phyloP scores from a whole-genome alignment of 2,329 filamentous ascomycete genomes.

The Curvularia spicifera region DNA sequence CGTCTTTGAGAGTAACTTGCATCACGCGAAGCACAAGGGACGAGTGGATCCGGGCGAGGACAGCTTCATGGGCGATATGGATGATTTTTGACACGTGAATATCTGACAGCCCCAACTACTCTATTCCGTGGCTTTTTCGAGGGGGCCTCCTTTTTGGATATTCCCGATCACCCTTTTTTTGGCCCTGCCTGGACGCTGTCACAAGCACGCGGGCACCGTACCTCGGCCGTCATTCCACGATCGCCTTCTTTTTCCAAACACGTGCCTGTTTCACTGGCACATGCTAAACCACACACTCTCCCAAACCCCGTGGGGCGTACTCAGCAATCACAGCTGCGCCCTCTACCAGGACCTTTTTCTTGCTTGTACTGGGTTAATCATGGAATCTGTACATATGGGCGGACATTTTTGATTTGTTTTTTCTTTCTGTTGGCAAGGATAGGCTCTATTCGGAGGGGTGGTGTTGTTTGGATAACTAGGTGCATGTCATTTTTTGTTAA shows the following conservation, averaged over 20 bases:
- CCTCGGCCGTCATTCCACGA: background rate
- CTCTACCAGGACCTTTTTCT: too few relatives aligned
- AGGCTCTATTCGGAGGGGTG: too few relatives aligned
- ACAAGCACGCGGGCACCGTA: background rate
- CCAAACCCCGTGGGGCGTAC: background rate
- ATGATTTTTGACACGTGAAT: conserved; percentile 35
- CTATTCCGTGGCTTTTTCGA: background rate
- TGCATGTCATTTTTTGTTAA: too few relatives aligned
- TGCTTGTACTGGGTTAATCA: background rate
- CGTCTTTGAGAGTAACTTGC: background rate
- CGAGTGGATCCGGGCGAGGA: conserved; percentile 6
- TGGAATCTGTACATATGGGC: background rate
- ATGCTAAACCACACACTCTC: background rate
- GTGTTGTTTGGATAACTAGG: background rate
- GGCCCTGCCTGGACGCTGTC: background rate
- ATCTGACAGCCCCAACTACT: background rate
- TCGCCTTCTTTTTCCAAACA: too few relatives aligned
- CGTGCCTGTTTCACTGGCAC: background rate
- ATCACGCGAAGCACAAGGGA: background rate
- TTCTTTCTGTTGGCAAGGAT: background rate
- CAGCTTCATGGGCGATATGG: conserved; percentile 42
- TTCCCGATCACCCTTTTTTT: background rate
- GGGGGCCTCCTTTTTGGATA: background rate
- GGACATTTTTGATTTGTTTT: background rate
- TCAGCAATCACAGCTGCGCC: background rate